A percentile compares a stretch with the other conserved stretches of the same genome.
These are phyloP conservation scores for Tetracladium setigerum DNA, from an alignment of 495 filamentous ascomycete species.

Conservation along the genomic window DNA sequence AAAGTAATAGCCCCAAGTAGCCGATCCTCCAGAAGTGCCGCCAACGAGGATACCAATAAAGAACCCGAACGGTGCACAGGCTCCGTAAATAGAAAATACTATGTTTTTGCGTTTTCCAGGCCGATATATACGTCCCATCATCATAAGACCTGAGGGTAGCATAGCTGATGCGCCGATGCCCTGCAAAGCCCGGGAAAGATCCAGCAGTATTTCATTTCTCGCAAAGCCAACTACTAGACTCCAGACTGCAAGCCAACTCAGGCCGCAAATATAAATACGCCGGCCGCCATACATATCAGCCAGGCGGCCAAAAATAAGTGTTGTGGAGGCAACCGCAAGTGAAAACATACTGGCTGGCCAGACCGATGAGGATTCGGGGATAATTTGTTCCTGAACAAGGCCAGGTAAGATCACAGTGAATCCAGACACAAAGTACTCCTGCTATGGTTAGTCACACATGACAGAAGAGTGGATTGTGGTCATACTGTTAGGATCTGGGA, in stretches of 20 bases:
- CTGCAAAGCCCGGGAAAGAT: slow-evolving; percentile 64
- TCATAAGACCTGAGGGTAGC: slow-evolving; percentile 65
- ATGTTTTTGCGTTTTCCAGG: slow-evolving; percentile 79
- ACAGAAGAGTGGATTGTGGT: no score
- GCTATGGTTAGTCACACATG: no score
- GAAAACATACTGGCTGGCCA: slow-evolving; percentile 76
- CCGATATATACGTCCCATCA: slow-evolving; percentile 69
- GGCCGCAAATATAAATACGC: slow-evolving; percentile 53
- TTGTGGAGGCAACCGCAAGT: slow-evolving; percentile 59
- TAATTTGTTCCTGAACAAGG: slow-evolving; percentile 49
- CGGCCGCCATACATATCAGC: slow-evolving; percentile 73
- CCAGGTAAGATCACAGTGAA: slow-evolving; percentile 74
- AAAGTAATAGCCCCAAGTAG: slow-evolving; percentile 70
- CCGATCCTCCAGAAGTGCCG: slow-evolving; percentile 53
- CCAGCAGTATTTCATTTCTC: slow-evolving; percentile 57
- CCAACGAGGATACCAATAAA: slow-evolving; percentile 63
- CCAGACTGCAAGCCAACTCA: slow-evolving; percentile 64
- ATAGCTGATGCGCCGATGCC: slow-evolving; percentile 71
- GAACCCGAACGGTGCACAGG: slow-evolving; percentile 70
- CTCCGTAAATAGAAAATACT: slow-evolving; percentile 72
- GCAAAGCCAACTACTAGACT: slow-evolving; percentile 64
- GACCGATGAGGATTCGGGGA: slow-evolving; percentile 51
- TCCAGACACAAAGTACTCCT: slow-evolving; percentile 75
- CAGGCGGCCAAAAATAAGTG: slow-evolving; percentile 68
- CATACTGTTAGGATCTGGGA: not conserved